phyloP scores from a whole-genome alignment of 805 yeast genomes.

The Candida mattraensis region DNA sequence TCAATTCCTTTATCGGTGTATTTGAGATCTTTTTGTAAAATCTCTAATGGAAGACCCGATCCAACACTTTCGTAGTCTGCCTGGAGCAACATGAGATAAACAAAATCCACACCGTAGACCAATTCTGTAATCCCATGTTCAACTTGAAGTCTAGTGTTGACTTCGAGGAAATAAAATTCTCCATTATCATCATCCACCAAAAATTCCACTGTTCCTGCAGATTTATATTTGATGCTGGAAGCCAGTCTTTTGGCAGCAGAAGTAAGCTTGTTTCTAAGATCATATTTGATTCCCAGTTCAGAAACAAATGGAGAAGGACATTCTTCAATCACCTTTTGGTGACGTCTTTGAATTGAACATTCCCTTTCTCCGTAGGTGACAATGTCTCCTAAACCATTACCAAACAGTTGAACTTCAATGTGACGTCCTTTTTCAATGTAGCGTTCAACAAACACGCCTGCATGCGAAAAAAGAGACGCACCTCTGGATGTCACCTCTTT shows the following conservation, averaged over 20 bases:
- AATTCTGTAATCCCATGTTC: slow-evolving; percentile 97
- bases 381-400: slow-evolving; percentile 91
- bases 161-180: slow-evolving; percentile 91
- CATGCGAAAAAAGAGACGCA: slow-evolving; percentile 84
- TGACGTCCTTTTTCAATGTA: slow-evolving; percentile 94
- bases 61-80: slow-evolving; percentile 89
- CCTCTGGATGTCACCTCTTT: slow-evolving; percentile 93
- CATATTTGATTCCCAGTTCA: slow-evolving; percentile 49
- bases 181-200: slow-evolving; percentile 84
- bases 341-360: slow-evolving; percentile 94
- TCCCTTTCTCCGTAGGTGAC: slow-evolving; percentile 96
- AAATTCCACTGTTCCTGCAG: slow-evolving; percentile 97
- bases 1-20: slow-evolving; percentile 7
- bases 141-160: slow-evolving; percentile 94
- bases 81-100: slow-evolving; percentile 92
- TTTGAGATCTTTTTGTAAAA: slow-evolving; percentile 2
- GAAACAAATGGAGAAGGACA: slow-evolving; percentile 96
- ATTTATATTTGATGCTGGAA: slow-evolving; percentile 78
- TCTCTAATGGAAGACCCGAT: slow-evolving; percentile 51
- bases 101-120: slow-evolving; percentile 92
- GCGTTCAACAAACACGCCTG: slow-evolving; percentile 93
- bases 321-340: slow-evolving; percentile 94
- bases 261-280: slow-evolving; percentile 59
- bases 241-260: slow-evolving; percentile 82
- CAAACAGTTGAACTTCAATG: slow-evolving; percentile 94